A percentile compares a stretch with the other conserved stretches of the same genome.
Conservation (phyloP, 1,139 yeast species). For the Magnusiomyces paraingens region DNA sequence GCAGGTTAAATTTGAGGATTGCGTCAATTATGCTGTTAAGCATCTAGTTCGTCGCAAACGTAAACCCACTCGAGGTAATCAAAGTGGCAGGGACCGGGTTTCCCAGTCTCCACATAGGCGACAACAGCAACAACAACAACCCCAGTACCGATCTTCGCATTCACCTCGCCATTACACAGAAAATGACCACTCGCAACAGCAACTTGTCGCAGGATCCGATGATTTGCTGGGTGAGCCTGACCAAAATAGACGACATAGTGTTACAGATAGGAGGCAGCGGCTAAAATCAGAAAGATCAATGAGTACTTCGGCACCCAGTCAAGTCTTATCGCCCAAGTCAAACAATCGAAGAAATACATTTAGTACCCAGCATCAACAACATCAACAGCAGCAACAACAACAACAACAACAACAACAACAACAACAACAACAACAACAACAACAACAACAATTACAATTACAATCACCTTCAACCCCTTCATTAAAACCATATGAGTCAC, state of each 20-base stretch:
- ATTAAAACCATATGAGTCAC: too few relatives aligned
- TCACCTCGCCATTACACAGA: not conserved
- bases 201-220: not conserved
- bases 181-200: not conserved
- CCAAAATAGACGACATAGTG: not conserved
- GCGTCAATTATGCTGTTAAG: constrained; percentile 33
- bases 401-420: too few relatives aligned
- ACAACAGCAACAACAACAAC: not conserved
- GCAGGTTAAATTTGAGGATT: constrained; percentile 34
- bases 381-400: too few relatives aligned
- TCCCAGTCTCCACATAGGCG: not conserved
- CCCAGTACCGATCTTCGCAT: not conserved
- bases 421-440: too few relatives aligned
- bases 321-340: too few relatives aligned
- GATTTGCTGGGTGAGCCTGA: not conserved
- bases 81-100: not conserved
- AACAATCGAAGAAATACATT: too few relatives aligned
- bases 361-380: too few relatives aligned
- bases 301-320: too few relatives aligned
- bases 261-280: not conserved
- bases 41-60: constrained; percentile 21
- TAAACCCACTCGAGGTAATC: too few relatives aligned
- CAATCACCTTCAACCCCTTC: too few relatives aligned
- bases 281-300: too few relatives aligned
- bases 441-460: too few relatives aligned